Evolutionary conservation across 495 filamentous ascomycete species (phyloP), one percentile per base, ranked within the genome.

Genomic region (Penicillium waksmanii): DNA sequence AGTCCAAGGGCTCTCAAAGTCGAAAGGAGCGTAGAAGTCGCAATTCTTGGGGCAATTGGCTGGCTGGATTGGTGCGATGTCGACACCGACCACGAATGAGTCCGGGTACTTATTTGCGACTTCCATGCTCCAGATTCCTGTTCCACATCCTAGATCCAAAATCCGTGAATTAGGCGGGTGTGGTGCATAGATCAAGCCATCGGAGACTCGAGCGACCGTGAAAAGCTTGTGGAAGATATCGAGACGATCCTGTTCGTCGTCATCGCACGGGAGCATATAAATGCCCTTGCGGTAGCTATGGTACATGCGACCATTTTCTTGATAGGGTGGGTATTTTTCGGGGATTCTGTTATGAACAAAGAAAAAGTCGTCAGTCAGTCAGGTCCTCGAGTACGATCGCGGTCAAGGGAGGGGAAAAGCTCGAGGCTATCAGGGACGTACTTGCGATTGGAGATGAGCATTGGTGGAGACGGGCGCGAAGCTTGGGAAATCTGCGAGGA

Each of bases 111-210:
- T 84, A 55, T 85, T 84, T 47, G 90, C 90, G 74, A 97, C 87
- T 62, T 95, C 89, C 65, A 96, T 93, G 19, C 86, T 83, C 93
- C 93, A 97, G 49, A 96, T 94, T 5, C 93, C 93, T 0, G 93
- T 96, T 11, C 93, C 93, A 60, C 88, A 91, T 25, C 93, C 93
- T 49, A 96, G 70, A 69, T 97, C 93, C 21, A 97, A 75, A 40
- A 96, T 87, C 21, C 84, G 73, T 42, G 75, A 76, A 55, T 81
- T 73, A 3, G 62, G 68, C 3, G 79, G 76, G 27, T 76, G 75
- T 11, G 92, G 79, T 1, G 88, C 76, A 57, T 79, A 79, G 15
- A 80, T 76, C 21, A 80, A 66, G 17, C 62, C 78, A 72, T 61
- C 87, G 78, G 56, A 79, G 57, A 70, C 77, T 43, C 91, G 86